Conservation (phyloP, 2,329 filamentous ascomycete species). For the Fusarium fracticaudum region DNA sequence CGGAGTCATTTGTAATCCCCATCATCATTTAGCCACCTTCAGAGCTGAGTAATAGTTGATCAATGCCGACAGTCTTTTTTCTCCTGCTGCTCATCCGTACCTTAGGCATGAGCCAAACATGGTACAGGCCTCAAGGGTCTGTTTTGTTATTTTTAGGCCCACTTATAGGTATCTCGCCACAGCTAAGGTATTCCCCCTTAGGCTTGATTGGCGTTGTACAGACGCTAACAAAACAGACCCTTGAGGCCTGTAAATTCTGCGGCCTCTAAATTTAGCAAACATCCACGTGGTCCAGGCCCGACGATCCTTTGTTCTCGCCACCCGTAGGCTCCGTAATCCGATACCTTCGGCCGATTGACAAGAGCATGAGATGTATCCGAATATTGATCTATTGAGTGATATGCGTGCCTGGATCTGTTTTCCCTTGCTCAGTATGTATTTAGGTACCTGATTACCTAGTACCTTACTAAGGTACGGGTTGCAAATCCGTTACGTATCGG, state of each 20-base stretch:
- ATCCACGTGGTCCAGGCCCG: conserved; percentile 35
- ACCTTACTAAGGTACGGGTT: background rate
- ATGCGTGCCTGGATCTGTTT: background rate
- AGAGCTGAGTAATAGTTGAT: background rate
- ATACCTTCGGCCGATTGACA: conserved; percentile 29
- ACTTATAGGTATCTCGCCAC: too few species aligned
- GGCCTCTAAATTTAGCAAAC: conserved; percentile 32
- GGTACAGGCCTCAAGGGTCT: too few species aligned
- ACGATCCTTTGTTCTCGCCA: conserved; percentile 32
- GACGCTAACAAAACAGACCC: too few species aligned
- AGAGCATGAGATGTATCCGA: background rate
- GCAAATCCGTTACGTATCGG: background rate
- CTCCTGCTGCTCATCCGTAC: background rate
- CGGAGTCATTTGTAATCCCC: conserved; percentile 1
- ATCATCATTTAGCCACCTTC: background rate
- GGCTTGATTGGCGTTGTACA: too few species aligned
- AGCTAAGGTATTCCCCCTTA: too few species aligned
- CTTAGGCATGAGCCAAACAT: background rate
- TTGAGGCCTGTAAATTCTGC: conserved; percentile 2
- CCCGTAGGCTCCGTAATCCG: conserved; percentile 26
- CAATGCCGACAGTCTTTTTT: background rate
- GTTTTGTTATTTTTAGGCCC: too few species aligned
- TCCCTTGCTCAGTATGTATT: background rate
- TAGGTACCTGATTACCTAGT: background rate
- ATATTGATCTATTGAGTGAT: background rate